phyloP scores from a whole-genome alignment of 169 alveolate genomes.

The Eimeria falciformis region DNA sequence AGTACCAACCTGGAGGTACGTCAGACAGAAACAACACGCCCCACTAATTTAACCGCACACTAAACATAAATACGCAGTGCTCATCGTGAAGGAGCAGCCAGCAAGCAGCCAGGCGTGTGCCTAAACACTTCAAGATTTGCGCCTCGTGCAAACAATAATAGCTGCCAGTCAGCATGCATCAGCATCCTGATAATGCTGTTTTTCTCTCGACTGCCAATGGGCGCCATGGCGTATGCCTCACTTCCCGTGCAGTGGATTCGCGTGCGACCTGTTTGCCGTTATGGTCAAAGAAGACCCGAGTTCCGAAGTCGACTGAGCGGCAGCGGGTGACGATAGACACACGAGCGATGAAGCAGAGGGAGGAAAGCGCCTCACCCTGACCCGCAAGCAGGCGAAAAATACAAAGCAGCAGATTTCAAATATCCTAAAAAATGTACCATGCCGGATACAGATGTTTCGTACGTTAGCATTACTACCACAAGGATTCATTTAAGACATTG shows the following conservation, averaged over 20 bases:
- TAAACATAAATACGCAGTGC: too few relatives aligned
- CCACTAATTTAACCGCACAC: neutral
- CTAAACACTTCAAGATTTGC: neutral
- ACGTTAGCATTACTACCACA: too few relatives aligned
- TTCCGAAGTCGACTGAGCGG: conserved; percentile 82
- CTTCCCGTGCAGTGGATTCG: conserved; percentile 82
- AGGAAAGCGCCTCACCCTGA: conserved; percentile 88
- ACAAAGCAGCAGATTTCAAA: too few relatives aligned
- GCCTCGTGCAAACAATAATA: neutral
- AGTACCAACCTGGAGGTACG: conserved; percentile 72
- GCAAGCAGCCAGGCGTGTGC: too few relatives aligned
- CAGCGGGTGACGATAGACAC: conserved; percentile 83
- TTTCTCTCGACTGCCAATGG: too few relatives aligned
- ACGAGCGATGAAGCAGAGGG: conserved; percentile 84
- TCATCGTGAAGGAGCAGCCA: neutral
- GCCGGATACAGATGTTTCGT: too few relatives aligned
- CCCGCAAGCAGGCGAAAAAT: neutral
- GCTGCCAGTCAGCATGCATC: too few relatives aligned
- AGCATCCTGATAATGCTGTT: too few relatives aligned
- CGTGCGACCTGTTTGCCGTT: conserved; percentile 81
- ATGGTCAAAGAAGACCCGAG: conserved; percentile 81
- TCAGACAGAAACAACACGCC: neutral
- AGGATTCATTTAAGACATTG: too few relatives aligned
- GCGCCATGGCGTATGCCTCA: too few relatives aligned
- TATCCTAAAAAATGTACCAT: too few relatives aligned